Conservation (phyloP, 257 asterid species). For the Rhazya stricta region DNA sequence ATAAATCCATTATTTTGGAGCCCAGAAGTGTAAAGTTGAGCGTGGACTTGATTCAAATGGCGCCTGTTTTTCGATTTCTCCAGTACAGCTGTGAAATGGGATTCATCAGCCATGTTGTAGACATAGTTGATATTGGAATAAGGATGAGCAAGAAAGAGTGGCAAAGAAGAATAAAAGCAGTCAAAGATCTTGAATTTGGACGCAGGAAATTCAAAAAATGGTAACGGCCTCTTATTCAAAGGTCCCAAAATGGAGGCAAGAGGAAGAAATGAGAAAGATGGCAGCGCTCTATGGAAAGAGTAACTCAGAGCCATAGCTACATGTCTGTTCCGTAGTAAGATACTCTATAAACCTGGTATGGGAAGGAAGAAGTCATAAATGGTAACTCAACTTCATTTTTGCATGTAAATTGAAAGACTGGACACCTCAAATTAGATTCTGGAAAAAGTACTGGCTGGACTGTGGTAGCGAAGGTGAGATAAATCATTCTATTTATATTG, state of each 20-base stretch:
- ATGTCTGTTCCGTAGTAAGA: background rate
- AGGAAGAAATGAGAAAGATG: background rate
- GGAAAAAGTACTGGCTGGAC: too few species aligned
- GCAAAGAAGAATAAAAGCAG: background rate
- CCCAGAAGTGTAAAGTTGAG: conserved; percentile 32
- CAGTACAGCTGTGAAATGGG: conserved; percentile 48
- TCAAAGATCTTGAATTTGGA: background rate
- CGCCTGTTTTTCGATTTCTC: conserved; percentile 26
- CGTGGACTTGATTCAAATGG: conserved; percentile 49
- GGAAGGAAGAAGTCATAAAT: background rate
- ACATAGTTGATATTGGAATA: background rate
- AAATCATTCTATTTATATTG: too few species aligned
- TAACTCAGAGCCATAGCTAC: conserved; percentile 2
- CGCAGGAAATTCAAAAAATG: background rate
- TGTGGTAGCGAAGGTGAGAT: too few species aligned
- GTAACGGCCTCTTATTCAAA: background rate
- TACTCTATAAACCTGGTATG: background rate
- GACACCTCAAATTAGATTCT: background rate
- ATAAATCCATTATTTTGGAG: conserved; percentile 47
- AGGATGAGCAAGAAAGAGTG: background rate
- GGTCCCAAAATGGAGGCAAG: background rate
- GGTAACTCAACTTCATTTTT: background rate
- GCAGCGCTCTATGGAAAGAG: background rate
- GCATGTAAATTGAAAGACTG: too few species aligned
- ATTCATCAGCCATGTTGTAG: conserved; percentile 21